These are phyloP conservation scores for Capillidium heterosporum DNA, from an alignment of 371 early-diverging fungal genomes.

Conservation along the genomic window DNA sequence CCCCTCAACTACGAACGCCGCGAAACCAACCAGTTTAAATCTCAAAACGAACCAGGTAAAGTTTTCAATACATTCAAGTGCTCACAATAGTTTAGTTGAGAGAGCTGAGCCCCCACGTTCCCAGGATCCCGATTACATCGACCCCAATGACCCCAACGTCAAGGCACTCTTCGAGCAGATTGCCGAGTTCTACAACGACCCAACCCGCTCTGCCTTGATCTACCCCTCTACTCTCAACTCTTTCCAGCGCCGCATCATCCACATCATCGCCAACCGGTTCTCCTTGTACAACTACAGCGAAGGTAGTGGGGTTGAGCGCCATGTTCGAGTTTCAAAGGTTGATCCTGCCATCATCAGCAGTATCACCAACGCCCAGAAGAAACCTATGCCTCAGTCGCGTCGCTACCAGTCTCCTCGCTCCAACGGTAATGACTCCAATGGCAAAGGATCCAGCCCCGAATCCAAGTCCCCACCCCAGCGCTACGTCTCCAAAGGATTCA, in stretches of 20 bases:
- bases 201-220: conserved; percentile 34
- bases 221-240: conserved; percentile 24
- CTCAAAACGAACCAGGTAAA: not conserved
- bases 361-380: not conserved
- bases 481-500: not conserved
- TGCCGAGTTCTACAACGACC: conserved; percentile 44
- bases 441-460: not conserved
- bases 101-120: not conserved
- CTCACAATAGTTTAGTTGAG: not conserved
- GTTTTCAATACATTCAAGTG: not conserved
- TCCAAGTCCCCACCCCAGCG: not conserved
- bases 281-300: conserved; percentile 28
- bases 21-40: not conserved
- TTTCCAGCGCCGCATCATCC: conserved; percentile 28
- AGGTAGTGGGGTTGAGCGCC: conserved; percentile 24
- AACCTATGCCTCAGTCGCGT: not conserved
- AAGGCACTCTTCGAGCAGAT: conserved; percentile 45
- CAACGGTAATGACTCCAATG: not conserved
- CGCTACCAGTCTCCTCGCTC: not conserved
- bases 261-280: conserved; percentile 32
- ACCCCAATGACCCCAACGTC: conserved; percentile 45
- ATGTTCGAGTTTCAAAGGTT: conserved; percentile 2
- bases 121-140: conserved; percentile 7
- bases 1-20: not conserved
- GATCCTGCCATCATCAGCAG: not conserved